phyloP scores from a whole-genome alignment of 2,329 filamentous ascomycete species.

The Epichloe gansuensis region DNA sequence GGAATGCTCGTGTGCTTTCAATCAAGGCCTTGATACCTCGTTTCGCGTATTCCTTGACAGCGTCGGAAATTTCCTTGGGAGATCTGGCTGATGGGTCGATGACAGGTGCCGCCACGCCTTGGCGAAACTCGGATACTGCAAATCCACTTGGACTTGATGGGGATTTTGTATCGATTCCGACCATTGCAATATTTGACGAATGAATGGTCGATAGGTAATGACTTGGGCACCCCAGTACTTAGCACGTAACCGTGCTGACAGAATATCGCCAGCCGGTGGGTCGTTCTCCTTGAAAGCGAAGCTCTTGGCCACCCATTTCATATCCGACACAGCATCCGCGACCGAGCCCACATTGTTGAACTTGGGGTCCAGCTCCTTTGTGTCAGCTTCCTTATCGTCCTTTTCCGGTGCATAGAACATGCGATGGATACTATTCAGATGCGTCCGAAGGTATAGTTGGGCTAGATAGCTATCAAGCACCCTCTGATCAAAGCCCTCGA shows the following conservation, averaged over 20 bases:
- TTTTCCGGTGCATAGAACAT: slow-evolving; percentile 39
- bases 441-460: slow-evolving; percentile 52
- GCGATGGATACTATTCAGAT: slow-evolving; percentile 51
- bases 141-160: slow-evolving; percentile 22
- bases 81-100: slow-evolving; percentile 26
- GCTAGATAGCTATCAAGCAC: slow-evolving; percentile 49
- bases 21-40: slow-evolving; percentile 64
- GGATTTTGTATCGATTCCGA: slow-evolving; percentile 24
- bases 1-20: slow-evolving; percentile 74
- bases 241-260: slow-evolving; percentile 71
- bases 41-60: slow-evolving; percentile 42
- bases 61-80: slow-evolving; percentile 27
- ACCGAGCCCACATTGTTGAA: slow-evolving; percentile 36
- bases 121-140: slow-evolving; percentile 22
- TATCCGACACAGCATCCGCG: slow-evolving; percentile 28
- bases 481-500: slow-evolving; percentile 30
- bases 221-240: slow-evolving; percentile 93
- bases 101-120: slow-evolving; percentile 24
- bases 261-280: slow-evolving; percentile 60
- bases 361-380: slow-evolving; percentile 19
- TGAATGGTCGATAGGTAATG: slow-evolving; percentile 75
- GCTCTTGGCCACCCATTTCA: slow-evolving; percentile 34
- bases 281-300: slow-evolving; percentile 55
- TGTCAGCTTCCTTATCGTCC: slow-evolving; percentile 15
- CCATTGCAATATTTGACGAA: slow-evolving; percentile 43